phyloP scores from a whole-genome alignment of 2,329 filamentous ascomycete species.

The Ramularia collo-cygni region DNA sequence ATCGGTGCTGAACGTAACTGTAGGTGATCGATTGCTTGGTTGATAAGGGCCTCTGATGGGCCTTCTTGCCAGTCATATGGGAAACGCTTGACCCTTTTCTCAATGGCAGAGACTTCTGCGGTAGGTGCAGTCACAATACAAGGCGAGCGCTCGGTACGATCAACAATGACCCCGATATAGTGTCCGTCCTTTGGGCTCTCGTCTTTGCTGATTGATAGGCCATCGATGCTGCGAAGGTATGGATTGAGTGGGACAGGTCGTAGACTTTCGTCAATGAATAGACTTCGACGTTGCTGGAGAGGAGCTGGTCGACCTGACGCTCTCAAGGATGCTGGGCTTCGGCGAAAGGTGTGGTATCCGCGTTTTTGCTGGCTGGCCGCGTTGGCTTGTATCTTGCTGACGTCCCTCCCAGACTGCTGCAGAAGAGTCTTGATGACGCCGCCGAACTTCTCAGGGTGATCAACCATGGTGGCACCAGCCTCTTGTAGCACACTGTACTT shows the following conservation, averaged over 20 bases:
- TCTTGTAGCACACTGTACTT: conserved; percentile 62
- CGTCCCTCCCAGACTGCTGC: conserved; percentile 35
- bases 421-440: conserved; percentile 59
- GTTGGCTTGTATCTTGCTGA: conserved; percentile 32
- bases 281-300: conserved; percentile 19
- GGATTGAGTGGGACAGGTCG: conserved; percentile 21
- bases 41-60: conserved; percentile 33
- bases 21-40: conserved; percentile 45
- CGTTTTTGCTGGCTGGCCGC: conserved; percentile 41
- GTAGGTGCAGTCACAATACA: conserved; percentile 57
- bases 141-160: conserved; percentile 55
- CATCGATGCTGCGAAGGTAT: conserved; percentile 24
- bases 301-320: conserved; percentile 14
- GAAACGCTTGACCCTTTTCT: conserved; percentile 46
- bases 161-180: conserved; percentile 58
- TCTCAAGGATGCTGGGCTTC: conserved; percentile 12
- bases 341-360: conserved; percentile 35
- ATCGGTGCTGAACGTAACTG: conserved; percentile 44
- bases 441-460: conserved; percentile 71
- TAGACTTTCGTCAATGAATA: conserved; percentile 23
- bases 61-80: conserved; percentile 54
- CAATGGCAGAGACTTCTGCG: conserved; percentile 36
- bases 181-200: conserved; percentile 25
- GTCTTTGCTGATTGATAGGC: conserved; percentile 20
- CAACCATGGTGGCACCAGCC: conserved; percentile 62